A percentile compares a stretch with the other conserved stretches of the same genome.
Evolutionary conservation across 768 basidiomycete genomes (phyloP).

Genomic region (Leccinum fibrillosum): DNA sequence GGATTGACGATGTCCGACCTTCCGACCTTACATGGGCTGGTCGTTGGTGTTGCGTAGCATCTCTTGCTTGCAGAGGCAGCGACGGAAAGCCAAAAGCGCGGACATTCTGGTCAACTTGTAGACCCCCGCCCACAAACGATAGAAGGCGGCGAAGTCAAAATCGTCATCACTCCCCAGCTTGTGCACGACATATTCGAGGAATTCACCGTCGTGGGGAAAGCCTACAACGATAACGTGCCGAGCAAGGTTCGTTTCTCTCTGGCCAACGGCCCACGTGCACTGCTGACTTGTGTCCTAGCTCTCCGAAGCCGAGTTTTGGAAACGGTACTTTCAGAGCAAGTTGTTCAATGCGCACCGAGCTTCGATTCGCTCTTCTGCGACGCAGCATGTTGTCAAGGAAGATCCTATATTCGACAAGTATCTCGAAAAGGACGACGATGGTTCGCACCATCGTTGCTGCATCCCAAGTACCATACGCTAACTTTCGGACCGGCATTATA

Average conservation of each 20-base stretch:
- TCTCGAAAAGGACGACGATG: constrained; percentile 93
- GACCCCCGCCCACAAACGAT: constrained; percentile 66
- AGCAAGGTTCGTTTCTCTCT: constrained; percentile 49
- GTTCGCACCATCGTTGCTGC: constrained; percentile 39
- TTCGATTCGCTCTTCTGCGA: constrained; percentile 81
- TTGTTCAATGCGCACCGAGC: constrained; percentile 95
- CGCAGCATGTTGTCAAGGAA: constrained; percentile 81
- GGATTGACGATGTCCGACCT: neutral
- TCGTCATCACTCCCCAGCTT: constrained; percentile 86
- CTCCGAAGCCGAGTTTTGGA: constrained; percentile 92
- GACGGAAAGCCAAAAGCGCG: constrained; percentile 68
- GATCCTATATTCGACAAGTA: constrained; percentile 96
- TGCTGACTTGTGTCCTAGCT: constrained; percentile 55
- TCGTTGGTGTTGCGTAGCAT: constrained; percentile 43
- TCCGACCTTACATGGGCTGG: neutral
- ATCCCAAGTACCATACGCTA: neutral
- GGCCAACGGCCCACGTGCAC: neutral
- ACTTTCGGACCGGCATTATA: constrained; percentile 38
- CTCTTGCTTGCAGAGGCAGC: constrained; percentile 75
- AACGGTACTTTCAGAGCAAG: constrained; percentile 93
- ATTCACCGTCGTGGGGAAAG: constrained; percentile 91
- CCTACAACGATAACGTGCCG: constrained; percentile 91
- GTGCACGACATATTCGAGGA: constrained; percentile 97
- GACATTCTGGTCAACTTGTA: constrained; percentile 82
- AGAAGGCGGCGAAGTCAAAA: constrained; percentile 83